Conservation (phyloP, 441 rosid species). For the Breynia disticha region DNA sequence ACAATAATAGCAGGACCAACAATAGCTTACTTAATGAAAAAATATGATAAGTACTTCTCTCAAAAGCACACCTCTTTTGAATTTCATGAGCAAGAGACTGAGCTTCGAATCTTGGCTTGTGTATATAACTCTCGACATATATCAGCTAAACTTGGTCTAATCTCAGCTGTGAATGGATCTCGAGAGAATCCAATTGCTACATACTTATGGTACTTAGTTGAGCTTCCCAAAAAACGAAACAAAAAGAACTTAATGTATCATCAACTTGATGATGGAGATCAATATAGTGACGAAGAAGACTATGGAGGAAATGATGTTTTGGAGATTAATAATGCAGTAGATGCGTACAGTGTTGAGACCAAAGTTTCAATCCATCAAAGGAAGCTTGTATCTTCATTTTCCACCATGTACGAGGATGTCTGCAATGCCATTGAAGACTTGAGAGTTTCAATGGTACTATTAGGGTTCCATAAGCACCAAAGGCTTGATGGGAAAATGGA, state of each 20-base stretch:
- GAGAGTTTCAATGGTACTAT: slow-evolving; percentile 51
- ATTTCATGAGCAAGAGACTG: slow-evolving; percentile 32
- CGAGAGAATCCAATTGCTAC: slow-evolving; percentile 31
- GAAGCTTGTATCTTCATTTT: slow-evolving; percentile 49
- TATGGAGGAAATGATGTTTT: slow-evolving; percentile 68
- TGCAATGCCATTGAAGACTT: slow-evolving; percentile 61
- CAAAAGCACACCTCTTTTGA: slow-evolving; percentile 42
- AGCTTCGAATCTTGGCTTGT: slow-evolving; percentile 58
- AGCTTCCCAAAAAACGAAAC: slow-evolving; percentile 49
- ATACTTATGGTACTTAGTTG: slow-evolving; percentile 63
- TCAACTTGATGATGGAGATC: slow-evolving; percentile 53
- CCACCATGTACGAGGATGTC: slow-evolving; percentile 61
- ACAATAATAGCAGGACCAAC: slow-evolving; percentile 50
- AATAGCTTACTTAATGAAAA: slow-evolving; percentile 33
- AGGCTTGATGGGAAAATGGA: slow-evolving; percentile 66
- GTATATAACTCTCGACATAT: slow-evolving; percentile 72
- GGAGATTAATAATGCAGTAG: slow-evolving; percentile 68
- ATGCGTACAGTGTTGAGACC: slow-evolving; percentile 40
- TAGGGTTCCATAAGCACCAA: slow-evolving; percentile 92
- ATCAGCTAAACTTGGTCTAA: slow-evolving; percentile 39
- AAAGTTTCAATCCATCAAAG: slow-evolving; percentile 40
- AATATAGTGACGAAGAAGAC: slow-evolving; percentile 54
- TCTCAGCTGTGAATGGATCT: slow-evolving; percentile 43
- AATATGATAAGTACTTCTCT: slow-evolving; percentile 29
- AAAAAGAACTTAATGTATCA: slow-evolving; percentile 46